Base-by-base conservation (phyloP, 768 basidiomycete species). In the Phylloporus sp. region DNA sequence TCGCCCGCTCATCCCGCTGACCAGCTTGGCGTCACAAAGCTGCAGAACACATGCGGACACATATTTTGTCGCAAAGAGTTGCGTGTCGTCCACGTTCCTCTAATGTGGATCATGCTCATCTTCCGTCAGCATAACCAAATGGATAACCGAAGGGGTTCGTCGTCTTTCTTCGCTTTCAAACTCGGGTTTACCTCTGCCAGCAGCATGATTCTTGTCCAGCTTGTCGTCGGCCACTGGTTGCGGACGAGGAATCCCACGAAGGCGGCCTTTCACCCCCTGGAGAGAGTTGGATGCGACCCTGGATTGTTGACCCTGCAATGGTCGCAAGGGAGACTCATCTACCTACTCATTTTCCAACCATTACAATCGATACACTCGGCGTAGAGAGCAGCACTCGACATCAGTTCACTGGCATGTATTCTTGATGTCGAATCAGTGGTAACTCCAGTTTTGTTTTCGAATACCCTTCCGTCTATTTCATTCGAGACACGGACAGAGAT, bases 1-100 rank as follows among this genome's bases (percentile, higher is more conserved):
- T 86, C 88, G 2, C 87, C 88, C 5, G 86, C 88, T 9, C 78
- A 85, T 54, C 78, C 86, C 15, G 57, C 73, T n/a, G 84, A 88
- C 55, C 76, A 82, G 32, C 67, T 86, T 1, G 90, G 90, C 4
- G 81, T 91, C 20, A 88, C 87, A 20, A 78, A 73, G 57, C 69
- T 92, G 8, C 71, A 50, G 63, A 76, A 59, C 50, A 75, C 59
- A 69, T 80, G 82, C 56, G 76, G 80, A 13, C 89, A 92, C 63
- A 59, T 86, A n/a, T 91, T 91, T 61, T 91, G 89, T 65, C 78
- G 86, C 58, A 82, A 81, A 72, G 89, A 91, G 89, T 91, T 73
- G 64, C 69, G 70, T 70, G 64, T 60, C 12, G 18, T 57, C 41
- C 36, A 45, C 13, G 41, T 50, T 36, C 48, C 18, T 44, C 28